Percentiles rank a stretch among this genome's conserved stretches.
Evolutionary conservation across 1,139 yeast genomes (phyloP).

Genomic region (Geotrichum cucujoidarum): DNA sequence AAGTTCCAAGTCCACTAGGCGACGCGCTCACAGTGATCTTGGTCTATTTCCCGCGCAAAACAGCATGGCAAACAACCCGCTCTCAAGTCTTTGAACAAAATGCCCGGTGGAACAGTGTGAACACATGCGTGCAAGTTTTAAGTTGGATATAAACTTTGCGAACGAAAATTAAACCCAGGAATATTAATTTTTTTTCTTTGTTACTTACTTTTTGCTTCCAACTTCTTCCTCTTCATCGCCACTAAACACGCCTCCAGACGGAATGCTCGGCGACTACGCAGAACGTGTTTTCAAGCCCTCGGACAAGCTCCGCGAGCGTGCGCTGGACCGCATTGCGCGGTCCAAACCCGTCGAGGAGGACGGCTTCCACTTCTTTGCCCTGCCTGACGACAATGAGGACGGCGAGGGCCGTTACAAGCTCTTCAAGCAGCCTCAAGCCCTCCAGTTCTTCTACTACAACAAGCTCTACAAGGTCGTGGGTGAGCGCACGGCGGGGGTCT

Average conservation of each 20-base stretch:
- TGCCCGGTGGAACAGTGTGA: no score
- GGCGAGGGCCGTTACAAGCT: slow-evolving; percentile 8
- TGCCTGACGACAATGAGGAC: slow-evolving; percentile 15
- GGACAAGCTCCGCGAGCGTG: slow-evolving; percentile 12
- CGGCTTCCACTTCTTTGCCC: slow-evolving; percentile 17
- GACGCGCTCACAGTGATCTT: no score
- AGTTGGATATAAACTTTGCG: no score
- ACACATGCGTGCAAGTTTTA: no score
- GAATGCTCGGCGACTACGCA: slow-evolving; percentile 1
- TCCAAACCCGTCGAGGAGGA: slow-evolving; percentile 19
- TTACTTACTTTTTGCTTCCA: no score
- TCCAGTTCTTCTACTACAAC: slow-evolving; percentile 58
- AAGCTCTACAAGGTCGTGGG: slow-evolving; percentile 52
- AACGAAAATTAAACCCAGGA: no score
- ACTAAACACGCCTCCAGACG: neutral
- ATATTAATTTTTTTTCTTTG: no score
- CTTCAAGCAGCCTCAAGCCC: slow-evolving; percentile 53
- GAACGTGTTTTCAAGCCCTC: slow-evolving; percentile 7
- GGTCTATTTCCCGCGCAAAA: no score
- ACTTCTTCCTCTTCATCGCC: neutral
- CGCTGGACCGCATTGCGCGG: slow-evolving; percentile 16
- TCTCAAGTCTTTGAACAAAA: no score
- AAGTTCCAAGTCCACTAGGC: no score
- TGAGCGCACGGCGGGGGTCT: slow-evolving; percentile 49
- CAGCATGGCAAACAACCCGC: no score